Base-by-base conservation (phyloP, 148 eudicot species). In the Gaultheria prostrata region DNA sequence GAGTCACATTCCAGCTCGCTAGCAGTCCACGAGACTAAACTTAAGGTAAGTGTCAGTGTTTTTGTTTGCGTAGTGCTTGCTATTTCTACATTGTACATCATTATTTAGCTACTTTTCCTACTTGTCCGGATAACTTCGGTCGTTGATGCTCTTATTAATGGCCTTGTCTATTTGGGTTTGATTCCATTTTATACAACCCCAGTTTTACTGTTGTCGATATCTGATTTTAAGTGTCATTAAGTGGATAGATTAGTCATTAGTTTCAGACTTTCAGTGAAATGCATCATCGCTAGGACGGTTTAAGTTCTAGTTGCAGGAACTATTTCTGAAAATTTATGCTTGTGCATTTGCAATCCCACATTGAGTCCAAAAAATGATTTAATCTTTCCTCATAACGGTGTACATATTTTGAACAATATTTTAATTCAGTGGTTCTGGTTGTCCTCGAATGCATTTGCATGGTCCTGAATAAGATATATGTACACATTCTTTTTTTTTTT, bases 11-110 rank as follows among this genome's bases (percentile, higher is more conserved):
- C 90, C 76, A 92, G 90, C 81, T 89, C 92, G 86, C 82, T 97
- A 43, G 91, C 93, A 18, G 98, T 97, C 85, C 97, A 97, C 78
- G 98, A 97, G 88, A 91, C 98, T 70, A 97, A 97, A 88, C 89
- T 97, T 54, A 97, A 97, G 95, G 99, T 93, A 81, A 86, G 86
- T 75, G 17, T 59, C 49, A 9, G 6, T 39, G 57, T 32, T 26
- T 20, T 24, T 14, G 35, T 61, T 76, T 20, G 76, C 56, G 12
- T 26, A 77, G 80, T 75, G 69, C 78, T 82, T 76, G 70, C 82
- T 67, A 61, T 53, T 61, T 61, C 67, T 70, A 15, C 14, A 28
- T 81, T 10, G 1, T 8, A 69, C 18, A 15, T 49, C 28, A 6
- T 18, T 26, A 48, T 79, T 46, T 54, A 67, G 33, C 24, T 48